A percentile compares a stretch with the other conserved stretches of the same genome.
These are phyloP conservation scores for Lagenidium sp. DNA, from an alignment of 352 stramenopile species.

Conservation along the genomic window DNA sequence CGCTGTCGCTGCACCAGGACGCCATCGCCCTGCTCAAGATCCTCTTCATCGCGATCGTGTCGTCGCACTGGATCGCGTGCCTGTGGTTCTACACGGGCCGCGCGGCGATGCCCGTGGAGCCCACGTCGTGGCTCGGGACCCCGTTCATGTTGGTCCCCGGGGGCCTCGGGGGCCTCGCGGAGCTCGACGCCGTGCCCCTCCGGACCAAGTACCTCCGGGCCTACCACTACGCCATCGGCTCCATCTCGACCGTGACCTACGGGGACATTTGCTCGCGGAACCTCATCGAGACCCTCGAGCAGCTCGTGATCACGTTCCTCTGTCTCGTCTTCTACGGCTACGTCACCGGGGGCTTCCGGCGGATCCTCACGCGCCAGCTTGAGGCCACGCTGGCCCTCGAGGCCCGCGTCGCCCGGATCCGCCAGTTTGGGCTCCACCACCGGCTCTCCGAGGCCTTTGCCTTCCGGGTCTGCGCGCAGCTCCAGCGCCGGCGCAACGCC, in stretches of 20 bases:
- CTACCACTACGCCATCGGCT: conserved; percentile 21
- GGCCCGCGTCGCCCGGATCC: conserved; percentile 9
- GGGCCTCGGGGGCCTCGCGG: conserved; percentile 2
- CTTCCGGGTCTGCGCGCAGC: conserved; percentile 3
- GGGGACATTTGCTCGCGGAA: conserved; percentile 19
- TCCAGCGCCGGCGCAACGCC: conserved; percentile 13
- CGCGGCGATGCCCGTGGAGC: conserved; percentile 1
- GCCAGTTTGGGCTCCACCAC: conserved; percentile 8
- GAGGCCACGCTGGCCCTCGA: conserved; percentile 11
- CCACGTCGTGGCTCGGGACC: conserved; percentile 16
- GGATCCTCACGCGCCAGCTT: conserved; percentile 17
- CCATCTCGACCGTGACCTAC: conserved; percentile 19
- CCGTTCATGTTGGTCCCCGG: conserved; percentile 12
- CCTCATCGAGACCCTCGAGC: conserved; percentile 12
- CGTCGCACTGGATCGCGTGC: conserved; percentile 18
- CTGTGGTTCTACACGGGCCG: conserved; percentile 18
- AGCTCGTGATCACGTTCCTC: conserved; percentile 16
- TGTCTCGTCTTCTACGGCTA: conserved; percentile 22
- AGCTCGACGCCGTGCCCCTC: conserved; percentile 11
- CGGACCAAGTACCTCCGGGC: conserved; percentile 21
- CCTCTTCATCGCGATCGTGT: conserved; percentile 15
- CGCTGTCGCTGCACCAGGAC: conserved; percentile 15
- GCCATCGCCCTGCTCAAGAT: conserved; percentile 16
- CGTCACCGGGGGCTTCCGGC: conserved; percentile 12
- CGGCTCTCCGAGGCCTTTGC: conserved; percentile 10